A percentile compares a stretch with the other conserved stretches of the same genome.
Evolutionary conservation across 768 basidiomycete species (phyloP).

Genomic region (Leucosporidium yakuticum): DNA sequence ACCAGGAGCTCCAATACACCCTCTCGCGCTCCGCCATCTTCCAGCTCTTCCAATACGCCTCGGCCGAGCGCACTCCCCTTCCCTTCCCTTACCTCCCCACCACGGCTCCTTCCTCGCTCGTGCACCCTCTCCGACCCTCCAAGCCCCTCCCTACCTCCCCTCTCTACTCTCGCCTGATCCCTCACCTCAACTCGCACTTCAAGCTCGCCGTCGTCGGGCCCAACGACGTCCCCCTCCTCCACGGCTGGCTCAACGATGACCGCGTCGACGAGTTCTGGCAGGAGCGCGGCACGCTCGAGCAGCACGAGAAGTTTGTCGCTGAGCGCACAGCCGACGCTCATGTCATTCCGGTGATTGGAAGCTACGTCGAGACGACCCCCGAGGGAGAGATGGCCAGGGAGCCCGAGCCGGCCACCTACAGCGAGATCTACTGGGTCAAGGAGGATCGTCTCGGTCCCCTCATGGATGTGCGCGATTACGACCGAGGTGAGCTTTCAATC

Average conservation of each 20-base stretch:
- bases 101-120: slow-evolving; percentile 1
- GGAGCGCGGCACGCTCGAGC: slow-evolving; percentile 25
- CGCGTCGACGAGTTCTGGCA: slow-evolving; percentile 32
- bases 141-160: slow-evolving; percentile 8
- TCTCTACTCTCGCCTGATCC: slow-evolving; percentile 31
- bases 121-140: slow-evolving; percentile 29
- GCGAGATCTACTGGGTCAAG: slow-evolving; percentile 36
- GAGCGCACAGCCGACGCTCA: slow-evolving; percentile 12
- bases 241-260: slow-evolving; percentile 33
- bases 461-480: slow-evolving; percentile 30
- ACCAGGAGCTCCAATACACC: slow-evolving; percentile 10
- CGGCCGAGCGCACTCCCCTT: not conserved
- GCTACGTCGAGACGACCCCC: slow-evolving; percentile 8
- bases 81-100: slow-evolving; percentile 25
- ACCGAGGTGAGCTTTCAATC: slow-evolving; percentile 13
- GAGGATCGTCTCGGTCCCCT: slow-evolving; percentile 27
- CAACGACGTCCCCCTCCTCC: slow-evolving; percentile 22
- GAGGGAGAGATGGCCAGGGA: slow-evolving; percentile 1
- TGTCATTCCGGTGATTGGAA: slow-evolving; percentile 22
- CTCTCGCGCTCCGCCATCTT: slow-evolving; percentile 27
- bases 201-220: slow-evolving; percentile 19
- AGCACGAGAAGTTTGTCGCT: slow-evolving; percentile 26
- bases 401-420: slow-evolving; percentile 21
- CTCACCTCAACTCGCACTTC: slow-evolving; percentile 30
- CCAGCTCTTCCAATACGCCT: slow-evolving; percentile 24